Evolutionary conservation across 2,329 filamentous ascomycete genomes (phyloP).

Genomic region (Alternaria triticina): DNA sequence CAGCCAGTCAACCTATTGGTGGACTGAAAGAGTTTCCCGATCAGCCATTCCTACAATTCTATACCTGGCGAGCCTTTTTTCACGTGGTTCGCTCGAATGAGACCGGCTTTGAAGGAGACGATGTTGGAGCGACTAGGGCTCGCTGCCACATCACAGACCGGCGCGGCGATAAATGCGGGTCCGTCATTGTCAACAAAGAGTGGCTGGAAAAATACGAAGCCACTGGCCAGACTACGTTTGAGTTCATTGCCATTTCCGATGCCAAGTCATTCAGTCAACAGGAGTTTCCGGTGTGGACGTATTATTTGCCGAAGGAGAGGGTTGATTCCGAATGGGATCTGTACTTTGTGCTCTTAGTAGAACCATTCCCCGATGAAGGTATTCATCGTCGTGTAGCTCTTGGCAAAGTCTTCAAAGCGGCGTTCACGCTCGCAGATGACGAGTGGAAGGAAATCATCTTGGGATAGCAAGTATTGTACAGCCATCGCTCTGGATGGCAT

Average conservation of each 20-base stretch:
- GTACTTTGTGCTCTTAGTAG: not conserved
- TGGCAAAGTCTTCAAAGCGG: not conserved
- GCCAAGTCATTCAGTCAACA: not conserved
- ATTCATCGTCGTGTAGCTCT: not conserved
- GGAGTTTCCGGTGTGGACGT: not conserved
- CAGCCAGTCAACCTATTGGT: accelerated
- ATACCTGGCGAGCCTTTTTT: not conserved
- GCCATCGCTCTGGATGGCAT: no score
- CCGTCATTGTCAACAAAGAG: not conserved
- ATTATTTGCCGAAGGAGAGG: not conserved
- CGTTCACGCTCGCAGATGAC: not conserved
- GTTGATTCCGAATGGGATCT: not conserved
- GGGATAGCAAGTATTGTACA: no score
- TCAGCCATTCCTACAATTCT: not conserved
- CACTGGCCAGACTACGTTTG: not conserved
- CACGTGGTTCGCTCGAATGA: not conserved
- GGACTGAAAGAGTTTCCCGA: not conserved
- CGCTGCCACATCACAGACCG: not conserved
- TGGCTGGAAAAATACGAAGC: not conserved
- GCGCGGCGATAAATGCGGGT: not conserved
- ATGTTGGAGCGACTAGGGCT: not conserved
- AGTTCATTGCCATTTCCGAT: not conserved
- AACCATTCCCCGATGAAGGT: not conserved
- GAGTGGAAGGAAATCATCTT: not conserved
- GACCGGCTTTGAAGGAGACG: accelerated